Percentiles rank a stretch among this genome's conserved stretches.
Evolutionary conservation across 352 stramenopile species (phyloP).

Genomic region (Phytophthora pseudosyringae): DNA sequence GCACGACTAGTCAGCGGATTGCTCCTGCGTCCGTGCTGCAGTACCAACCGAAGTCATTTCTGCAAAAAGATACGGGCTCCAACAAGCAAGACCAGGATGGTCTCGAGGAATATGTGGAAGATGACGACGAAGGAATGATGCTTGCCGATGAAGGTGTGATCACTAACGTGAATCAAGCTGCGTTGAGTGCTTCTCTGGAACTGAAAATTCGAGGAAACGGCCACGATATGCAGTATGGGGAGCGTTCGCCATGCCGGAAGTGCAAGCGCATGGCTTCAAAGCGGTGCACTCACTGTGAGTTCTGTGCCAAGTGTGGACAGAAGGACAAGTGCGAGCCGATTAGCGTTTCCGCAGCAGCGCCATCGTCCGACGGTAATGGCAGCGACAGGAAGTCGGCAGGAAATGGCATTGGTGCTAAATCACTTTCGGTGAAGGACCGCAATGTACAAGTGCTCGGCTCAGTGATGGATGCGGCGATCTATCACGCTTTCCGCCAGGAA

Average conservation of each 20-base stretch:
- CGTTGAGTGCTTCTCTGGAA: constrained; percentile 73
- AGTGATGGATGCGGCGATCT: constrained; percentile 86
- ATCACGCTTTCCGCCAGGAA: constrained; percentile 76
- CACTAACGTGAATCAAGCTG: constrained; percentile 77
- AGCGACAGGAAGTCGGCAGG: constrained; percentile 10
- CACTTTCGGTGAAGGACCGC: constrained; percentile 70
- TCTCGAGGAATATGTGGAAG: constrained; percentile 65
- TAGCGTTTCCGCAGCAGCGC: constrained; percentile 22
- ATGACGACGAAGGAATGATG: constrained; percentile 67
- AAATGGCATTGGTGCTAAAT: constrained; percentile 28
- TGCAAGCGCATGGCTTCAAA: constrained; percentile 83
- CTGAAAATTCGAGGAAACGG: constrained; percentile 74
- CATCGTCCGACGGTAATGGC: constrained; percentile 11
- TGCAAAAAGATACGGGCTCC: constrained; percentile 51
- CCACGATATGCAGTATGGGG: constrained; percentile 77
- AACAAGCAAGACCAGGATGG: constrained; percentile 55
- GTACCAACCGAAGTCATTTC: constrained; percentile 82
- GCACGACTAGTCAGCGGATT: constrained; percentile 17
- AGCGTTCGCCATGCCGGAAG: constrained; percentile 66
- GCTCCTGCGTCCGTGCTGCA: constrained; percentile 53
- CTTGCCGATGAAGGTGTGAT: constrained; percentile 68
- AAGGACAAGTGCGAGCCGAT: constrained; percentile 64
- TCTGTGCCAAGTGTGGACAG: constrained; percentile 79
- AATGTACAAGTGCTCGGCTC: constrained; percentile 83
- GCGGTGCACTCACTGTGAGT: constrained; percentile 67